Conservation (phyloP, 2,329 filamentous ascomycete species). For the Purpureocillium takamizusanense region DNA sequence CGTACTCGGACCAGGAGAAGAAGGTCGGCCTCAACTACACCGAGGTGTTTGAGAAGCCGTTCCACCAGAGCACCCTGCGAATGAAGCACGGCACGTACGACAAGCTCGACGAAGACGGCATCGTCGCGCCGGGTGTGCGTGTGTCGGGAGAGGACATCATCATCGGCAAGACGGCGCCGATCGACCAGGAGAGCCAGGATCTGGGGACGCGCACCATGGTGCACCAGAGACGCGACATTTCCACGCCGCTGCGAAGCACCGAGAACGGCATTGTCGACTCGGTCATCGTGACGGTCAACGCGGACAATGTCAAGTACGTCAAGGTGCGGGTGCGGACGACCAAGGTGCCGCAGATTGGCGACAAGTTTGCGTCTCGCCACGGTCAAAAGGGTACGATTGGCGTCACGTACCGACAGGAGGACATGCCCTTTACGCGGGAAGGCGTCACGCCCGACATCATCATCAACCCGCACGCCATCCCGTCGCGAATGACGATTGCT, state of each 20-base stretch:
- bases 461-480: constrained; percentile 99
- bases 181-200: constrained; percentile 87
- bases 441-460: constrained; percentile 92
- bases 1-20: constrained; percentile 96
- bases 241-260: constrained; percentile 86
- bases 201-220: constrained; percentile 82
- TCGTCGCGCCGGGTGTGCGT: constrained; percentile 86
- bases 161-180: constrained; percentile 95
- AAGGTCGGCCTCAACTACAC: constrained; percentile 87
- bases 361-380: constrained; percentile 98
- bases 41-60: constrained; percentile 93
- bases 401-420: constrained; percentile 94
- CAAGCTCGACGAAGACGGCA: constrained; percentile 94
- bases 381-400: constrained; percentile 99
- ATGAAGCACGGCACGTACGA: constrained; percentile 95
- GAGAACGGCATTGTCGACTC: constrained; percentile 95
- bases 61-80: constrained; percentile 75
- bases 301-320: constrained; percentile 89
- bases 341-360: constrained; percentile 96
- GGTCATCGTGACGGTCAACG: constrained; percentile 88
- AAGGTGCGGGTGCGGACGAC: constrained; percentile 97
- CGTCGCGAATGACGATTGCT: constrained; percentile 99
- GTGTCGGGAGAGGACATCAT: constrained; percentile 98
- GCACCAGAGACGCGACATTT: constrained; percentile 91
- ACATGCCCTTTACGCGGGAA: constrained; percentile 95